Percentiles rank a stretch among this genome's conserved stretches.
Conservation (phyloP, 2,329 filamentous ascomycete species). For the Trichoderma guizhouense region DNA sequence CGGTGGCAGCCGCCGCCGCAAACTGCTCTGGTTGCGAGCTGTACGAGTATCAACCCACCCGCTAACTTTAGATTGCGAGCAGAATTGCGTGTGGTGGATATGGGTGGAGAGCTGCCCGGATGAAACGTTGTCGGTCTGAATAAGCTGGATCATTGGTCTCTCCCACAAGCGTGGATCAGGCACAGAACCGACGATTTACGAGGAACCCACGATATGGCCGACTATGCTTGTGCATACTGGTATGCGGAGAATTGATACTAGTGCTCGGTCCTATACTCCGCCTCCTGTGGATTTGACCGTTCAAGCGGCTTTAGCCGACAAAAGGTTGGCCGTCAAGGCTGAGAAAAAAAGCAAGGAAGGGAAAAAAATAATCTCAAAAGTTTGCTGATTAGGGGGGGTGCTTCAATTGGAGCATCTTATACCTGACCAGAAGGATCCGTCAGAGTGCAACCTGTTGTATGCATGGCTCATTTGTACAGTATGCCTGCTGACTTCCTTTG, state of each 20-base stretch:
- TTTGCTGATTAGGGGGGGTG: background rate
- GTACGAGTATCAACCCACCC: slow-evolving; percentile 1
- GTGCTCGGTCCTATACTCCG: background rate
- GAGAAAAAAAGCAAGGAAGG: background rate
- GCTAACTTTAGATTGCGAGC: slow-evolving; percentile 10
- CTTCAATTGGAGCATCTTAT: background rate
- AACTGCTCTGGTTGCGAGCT: slow-evolving; percentile 1
- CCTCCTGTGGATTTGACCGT: background rate
- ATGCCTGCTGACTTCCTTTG: slow-evolving; percentile 13
- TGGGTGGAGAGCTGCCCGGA: slow-evolving; percentile 7
- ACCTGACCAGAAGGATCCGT: background rate
- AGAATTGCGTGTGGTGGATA: background rate
- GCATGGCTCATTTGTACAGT: background rate
- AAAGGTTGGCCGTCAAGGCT: background rate
- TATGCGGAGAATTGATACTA: background rate
- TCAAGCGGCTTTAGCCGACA: background rate
- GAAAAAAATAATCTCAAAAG: background rate
- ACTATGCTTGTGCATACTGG: background rate
- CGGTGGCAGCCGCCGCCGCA: background rate
- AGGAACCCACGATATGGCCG: background rate
- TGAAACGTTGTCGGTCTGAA: slow-evolving; percentile 14
- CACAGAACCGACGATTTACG: slow-evolving; percentile 1
- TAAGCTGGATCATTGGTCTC: slow-evolving; percentile 4
- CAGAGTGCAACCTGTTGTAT: background rate
- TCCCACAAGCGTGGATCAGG: slow-evolving; percentile 13